Base-by-base conservation (phyloP, 306 rosid genomes). In the Calophaca sinica region DNA sequence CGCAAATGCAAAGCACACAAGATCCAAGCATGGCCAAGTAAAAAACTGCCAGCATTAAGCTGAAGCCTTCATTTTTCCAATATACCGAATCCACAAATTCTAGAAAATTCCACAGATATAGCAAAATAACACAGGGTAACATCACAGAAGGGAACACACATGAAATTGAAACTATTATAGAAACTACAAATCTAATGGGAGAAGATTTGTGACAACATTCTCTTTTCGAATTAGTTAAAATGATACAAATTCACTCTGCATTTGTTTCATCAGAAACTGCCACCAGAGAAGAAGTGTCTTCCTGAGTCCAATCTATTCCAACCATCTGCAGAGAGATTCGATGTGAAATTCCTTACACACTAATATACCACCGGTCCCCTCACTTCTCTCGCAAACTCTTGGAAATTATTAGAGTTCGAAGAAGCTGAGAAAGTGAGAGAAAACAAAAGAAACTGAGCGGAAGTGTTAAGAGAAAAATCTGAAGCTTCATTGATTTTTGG, bases 1-100 rank as follows among this genome's bases (percentile, higher is more conserved):
- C 51, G 55, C n/a, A 79, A 73, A 62, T 44, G 48, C 42, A 73
- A 69, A 77, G 62, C 42, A 26, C 35, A 12, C 36, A 41, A 79
- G 67, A 83, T 48, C 73, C 70, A 75, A 33, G 8, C 68, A 70
- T 32, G 33, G n/a, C 61, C 41, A 36, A 35, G 38, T 0, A 35
- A 67, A 78, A 69, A 20, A 20, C 26, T 20, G 26, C 0, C 26
- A 20, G 26, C 26, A 20, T 20, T 20, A 20, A 20, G 26, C 26
- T 20, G 26, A 20, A 20, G 26, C 26, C 26, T 20, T 20, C 26
- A 20, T 20, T 20, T 20, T 20, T 20, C 26, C 26, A 20, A 20
- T 20, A 20, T 20, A 20, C 26, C 26, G 1, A 20, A 20, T 20
- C 57, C 62, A 10, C 28, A 69, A 49, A 7, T 61, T 53, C 32